These are phyloP conservation scores for Penicillium lividum DNA, from an alignment of 495 filamentous ascomycete genomes.

Conservation along the genomic window DNA sequence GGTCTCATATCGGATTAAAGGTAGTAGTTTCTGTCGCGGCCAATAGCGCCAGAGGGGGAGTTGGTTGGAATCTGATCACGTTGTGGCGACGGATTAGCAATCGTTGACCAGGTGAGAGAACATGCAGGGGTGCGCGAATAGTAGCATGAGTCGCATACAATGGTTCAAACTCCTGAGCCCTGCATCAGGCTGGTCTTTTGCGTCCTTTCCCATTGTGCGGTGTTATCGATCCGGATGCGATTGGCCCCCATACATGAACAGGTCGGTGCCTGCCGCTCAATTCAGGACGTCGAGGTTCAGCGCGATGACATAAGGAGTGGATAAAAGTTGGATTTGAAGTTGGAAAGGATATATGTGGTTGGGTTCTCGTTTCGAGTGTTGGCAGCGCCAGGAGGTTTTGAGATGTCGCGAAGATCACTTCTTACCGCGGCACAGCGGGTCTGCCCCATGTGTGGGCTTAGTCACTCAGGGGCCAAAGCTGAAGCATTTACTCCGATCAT, in stretches of 20 bases:
- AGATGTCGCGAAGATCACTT: slow-evolving; percentile 12
- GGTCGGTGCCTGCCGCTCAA: slow-evolving; percentile 24
- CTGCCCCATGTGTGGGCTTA: slow-evolving; percentile 30
- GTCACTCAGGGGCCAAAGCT: slow-evolving; percentile 12
- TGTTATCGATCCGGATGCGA: slow-evolving; percentile 27
- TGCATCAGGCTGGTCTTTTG: slow-evolving; percentile 59
- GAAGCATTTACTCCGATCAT: not conserved
- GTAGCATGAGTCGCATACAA: slow-evolving; percentile 53
- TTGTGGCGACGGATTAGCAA: slow-evolving; percentile 8
- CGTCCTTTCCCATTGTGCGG: slow-evolving; percentile 37
- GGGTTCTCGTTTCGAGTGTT: not conserved
- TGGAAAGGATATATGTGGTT: slow-evolving; percentile 3
- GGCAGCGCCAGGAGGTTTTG: slow-evolving; percentile 7
- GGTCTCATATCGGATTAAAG: slow-evolving; percentile 91
- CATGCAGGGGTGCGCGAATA: not conserved
- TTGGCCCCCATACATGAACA: slow-evolving; percentile 31
- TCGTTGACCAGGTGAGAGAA: not conserved
- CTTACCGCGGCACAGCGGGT: slow-evolving; percentile 22
- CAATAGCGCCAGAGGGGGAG: slow-evolving; percentile 89
- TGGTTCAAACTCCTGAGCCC: slow-evolving; percentile 73
- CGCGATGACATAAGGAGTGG: slow-evolving; percentile 28
- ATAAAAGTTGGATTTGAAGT: slow-evolving; percentile 23
- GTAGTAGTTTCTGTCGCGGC: slow-evolving; percentile 77
- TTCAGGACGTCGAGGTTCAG: slow-evolving; percentile 17
- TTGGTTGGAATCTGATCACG: slow-evolving; percentile 69